A percentile compares a stretch with the other conserved stretches of the same genome.
Evolutionary conservation across 2,329 filamentous ascomycete species (phyloP).

Genomic region (Coleophoma eucalyptorum): DNA sequence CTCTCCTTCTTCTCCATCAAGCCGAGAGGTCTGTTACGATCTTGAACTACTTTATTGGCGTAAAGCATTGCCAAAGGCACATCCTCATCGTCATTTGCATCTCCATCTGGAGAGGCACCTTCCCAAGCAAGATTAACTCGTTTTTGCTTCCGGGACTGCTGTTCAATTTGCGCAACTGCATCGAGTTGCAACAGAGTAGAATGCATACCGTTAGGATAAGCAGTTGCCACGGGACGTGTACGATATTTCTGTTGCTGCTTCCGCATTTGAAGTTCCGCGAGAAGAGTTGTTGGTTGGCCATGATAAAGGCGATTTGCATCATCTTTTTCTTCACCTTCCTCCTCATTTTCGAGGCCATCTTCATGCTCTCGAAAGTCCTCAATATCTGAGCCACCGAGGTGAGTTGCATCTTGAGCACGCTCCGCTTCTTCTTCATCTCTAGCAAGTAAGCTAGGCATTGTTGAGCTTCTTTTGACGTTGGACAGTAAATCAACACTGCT

Average conservation of each 20-base stretch:
- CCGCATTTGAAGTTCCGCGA: constrained; percentile 87
- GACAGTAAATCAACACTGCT: constrained; percentile 18
- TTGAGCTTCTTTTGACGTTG: constrained; percentile 13
- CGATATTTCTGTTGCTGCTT: constrained; percentile 85
- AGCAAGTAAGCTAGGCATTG: constrained; percentile 15
- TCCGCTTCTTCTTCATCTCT: constrained; percentile 20
- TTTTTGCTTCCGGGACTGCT: constrained; percentile 67
- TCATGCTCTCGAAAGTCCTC: constrained; percentile 7
- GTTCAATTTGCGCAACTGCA: constrained; percentile 81
- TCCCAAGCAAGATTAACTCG: constrained; percentile 92
- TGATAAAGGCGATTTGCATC: constrained; percentile 45
- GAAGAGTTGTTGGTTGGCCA: constrained; percentile 80
- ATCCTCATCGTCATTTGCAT: constrained; percentile 70
- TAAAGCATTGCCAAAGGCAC: constrained; percentile 82
- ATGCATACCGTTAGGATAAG: constrained; percentile 74
- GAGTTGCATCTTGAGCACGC: constrained; percentile 15
- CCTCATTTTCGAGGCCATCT: constrained; percentile 10
- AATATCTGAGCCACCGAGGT: constrained; percentile 11
- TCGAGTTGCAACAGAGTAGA: constrained; percentile 89
- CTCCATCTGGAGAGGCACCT: constrained; percentile 47
- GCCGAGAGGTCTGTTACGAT: constrained; percentile 64
- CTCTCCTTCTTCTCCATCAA: constrained; percentile 77
- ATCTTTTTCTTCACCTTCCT: constrained; percentile 40
- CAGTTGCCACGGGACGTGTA: constrained; percentile 62
- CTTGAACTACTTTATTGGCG: constrained; percentile 44